Base-by-base conservation (phyloP, 495 filamentous ascomycete species). In the Daldinia vernicosa region DNA sequence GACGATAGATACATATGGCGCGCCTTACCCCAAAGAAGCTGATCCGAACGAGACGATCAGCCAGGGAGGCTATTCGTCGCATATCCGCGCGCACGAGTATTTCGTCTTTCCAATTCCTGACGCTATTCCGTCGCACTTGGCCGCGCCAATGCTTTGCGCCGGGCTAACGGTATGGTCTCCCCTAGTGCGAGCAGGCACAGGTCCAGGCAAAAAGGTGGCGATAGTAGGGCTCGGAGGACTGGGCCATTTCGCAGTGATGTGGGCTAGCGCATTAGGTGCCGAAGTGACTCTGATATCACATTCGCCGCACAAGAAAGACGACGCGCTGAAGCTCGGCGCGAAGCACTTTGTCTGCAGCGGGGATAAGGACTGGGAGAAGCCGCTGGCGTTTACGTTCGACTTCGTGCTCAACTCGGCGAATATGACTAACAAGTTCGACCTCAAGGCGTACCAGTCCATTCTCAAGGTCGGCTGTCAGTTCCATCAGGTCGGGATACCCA, bases 81-180 rank as follows among this genome's bases (percentile, higher is more conserved):
- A 94, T 71, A 85, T 93, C 52, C 87, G 92, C 32, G 89, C 89
- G 0, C 92, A 93, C 76, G 88, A 93, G 77, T 90, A 91, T 81
- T 93, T 89, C 73, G 84, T 84, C 35, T 92, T 93, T 81, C 85
- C 85, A n/a, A 92, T 95, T 63, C 92, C 91, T 3, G 89, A 91
- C 47, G 83, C 81, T 2, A 84, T 95, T 35, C 79, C 86, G 3
- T 88, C 83, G 17, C 81, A 84, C 52, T 74, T 87, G 3, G 92
- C 90, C 5, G 93, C 90, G 8, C 93, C 93, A 0, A 89, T 97
- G 83, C 84, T 95, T 66, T 96, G 93, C 76, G 91, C 91, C 27
- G 92, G 92, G 40, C 74, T 94, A 33, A 94, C 92, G 1, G 86
- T 86, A 1, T 94, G 88, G 80, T 87, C 85, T 26, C 90, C 92